phyloP scores from a whole-genome alignment of 306 rosid species.

The Trichosanthes cucumerina region DNA sequence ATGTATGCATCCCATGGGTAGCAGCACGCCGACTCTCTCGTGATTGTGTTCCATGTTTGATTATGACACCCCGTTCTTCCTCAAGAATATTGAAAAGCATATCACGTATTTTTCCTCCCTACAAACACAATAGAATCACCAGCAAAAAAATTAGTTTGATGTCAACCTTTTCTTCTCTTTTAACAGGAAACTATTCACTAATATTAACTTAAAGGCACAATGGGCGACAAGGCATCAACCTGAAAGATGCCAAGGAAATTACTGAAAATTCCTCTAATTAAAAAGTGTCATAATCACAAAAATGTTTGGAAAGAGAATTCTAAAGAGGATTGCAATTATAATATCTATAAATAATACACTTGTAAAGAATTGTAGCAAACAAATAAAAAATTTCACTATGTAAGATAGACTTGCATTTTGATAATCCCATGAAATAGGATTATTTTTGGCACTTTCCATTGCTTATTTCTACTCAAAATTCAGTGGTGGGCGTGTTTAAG shows the following conservation, averaged over 20 bases:
- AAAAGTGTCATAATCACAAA: not conserved
- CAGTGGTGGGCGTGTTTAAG: too few relatives aligned
- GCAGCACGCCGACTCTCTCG: slow-evolving; percentile 88
- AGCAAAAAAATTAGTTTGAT: not conserved
- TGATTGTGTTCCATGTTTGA: slow-evolving; percentile 91
- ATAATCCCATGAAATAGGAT: too few relatives aligned
- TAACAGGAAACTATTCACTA: not conserved
- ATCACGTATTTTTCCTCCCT: slow-evolving; percentile 96
- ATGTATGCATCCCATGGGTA: slow-evolving; percentile 85
- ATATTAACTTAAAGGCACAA: not conserved
- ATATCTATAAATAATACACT: not conserved
- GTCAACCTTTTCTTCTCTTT: not conserved
- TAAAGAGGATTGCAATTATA: not conserved
- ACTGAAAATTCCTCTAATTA: not conserved
- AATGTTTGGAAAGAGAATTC: not conserved
- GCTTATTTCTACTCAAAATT: too few relatives aligned
- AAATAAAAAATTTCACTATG: not conserved
- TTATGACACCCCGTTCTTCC: slow-evolving; percentile 50
- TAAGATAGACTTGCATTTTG: not conserved
- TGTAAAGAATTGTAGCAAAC: not conserved
- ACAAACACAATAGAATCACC: slow-evolving; percentile 1
- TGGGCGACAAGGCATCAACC: not conserved
- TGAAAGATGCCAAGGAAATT: not conserved
- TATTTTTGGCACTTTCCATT: too few relatives aligned
- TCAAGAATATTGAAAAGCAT: slow-evolving; percentile 68